A percentile compares a stretch with the other conserved stretches of the same genome.
phyloP scores from a whole-genome alignment of 2,329 filamentous ascomycete species.

The Mariannaea elegans region DNA sequence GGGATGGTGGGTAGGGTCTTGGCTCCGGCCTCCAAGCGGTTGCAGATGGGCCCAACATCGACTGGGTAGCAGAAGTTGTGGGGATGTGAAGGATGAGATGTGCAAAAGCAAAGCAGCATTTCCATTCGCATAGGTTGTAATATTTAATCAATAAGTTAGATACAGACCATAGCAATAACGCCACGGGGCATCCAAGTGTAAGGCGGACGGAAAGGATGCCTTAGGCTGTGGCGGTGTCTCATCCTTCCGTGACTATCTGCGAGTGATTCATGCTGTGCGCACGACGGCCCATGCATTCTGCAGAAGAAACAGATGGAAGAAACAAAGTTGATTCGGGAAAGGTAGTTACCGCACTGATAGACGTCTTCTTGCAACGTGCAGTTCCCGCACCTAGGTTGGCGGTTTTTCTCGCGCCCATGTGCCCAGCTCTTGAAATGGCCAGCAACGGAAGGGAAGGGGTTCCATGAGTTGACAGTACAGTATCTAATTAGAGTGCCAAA shows the following conservation, averaged over 20 bases:
- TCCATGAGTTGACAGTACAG: slow-evolving; percentile 10
- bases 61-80: slow-evolving; percentile 16
- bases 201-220: background rate
- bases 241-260: slow-evolving; percentile 5
- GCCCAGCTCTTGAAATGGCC: slow-evolving; percentile 18
- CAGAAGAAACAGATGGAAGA: background rate
- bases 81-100: background rate
- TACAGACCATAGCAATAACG: too few relatives aligned
- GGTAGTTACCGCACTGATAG: too few relatives aligned
- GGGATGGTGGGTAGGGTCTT: slow-evolving; percentile 18
- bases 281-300: background rate
- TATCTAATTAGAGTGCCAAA: background rate
- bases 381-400: slow-evolving; percentile 37
- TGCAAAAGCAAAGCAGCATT: too few relatives aligned
- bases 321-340: background rate
- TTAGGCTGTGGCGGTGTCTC: background rate
- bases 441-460: too few relatives aligned
- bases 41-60: slow-evolving; percentile 30
- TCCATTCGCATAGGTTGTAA: too few relatives aligned
- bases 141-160: too few relatives aligned
- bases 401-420: slow-evolving; percentile 28
- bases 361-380: too few relatives aligned
- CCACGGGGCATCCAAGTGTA: background rate
- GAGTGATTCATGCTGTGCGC: slow-evolving; percentile 8
- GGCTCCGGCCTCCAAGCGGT: slow-evolving; percentile 4